Conservation (phyloP, 2,329 filamentous ascomycete species). For the Arachnopeziza araneosa region DNA sequence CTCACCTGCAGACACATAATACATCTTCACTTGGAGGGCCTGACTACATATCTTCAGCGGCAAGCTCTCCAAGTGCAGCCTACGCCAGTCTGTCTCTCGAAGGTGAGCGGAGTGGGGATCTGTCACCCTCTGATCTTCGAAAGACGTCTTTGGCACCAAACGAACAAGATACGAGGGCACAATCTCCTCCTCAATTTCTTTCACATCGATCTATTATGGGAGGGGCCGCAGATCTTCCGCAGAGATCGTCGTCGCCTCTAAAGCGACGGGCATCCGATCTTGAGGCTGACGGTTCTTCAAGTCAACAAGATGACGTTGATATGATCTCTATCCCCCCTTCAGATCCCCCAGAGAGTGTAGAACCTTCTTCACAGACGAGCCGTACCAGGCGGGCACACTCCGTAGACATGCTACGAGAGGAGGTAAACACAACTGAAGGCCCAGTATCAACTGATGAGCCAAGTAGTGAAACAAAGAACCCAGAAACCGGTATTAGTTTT, state of each 20-base stretch:
- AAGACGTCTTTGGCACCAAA: slow-evolving; percentile 32
- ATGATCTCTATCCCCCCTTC: slow-evolving; percentile 25
- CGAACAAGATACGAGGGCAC: slow-evolving; percentile 32
- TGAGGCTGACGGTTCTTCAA: slow-evolving; percentile 23
- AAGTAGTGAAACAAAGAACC: neutral
- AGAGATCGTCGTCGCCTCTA: slow-evolving; percentile 58
- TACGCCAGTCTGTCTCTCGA: slow-evolving; percentile 54
- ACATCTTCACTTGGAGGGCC: slow-evolving; percentile 37
- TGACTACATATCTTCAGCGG: slow-evolving; percentile 50
- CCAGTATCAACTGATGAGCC: neutral
- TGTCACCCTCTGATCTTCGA: slow-evolving; percentile 18
- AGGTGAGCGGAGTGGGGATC: slow-evolving; percentile 43
- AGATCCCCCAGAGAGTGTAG: slow-evolving; percentile 7
- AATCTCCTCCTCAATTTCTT: slow-evolving; percentile 45
- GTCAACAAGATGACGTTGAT: slow-evolving; percentile 29
- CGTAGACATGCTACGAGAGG: neutral
- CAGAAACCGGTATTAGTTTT: slow-evolving; percentile 5
- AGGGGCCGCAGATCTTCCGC: slow-evolving; percentile 50
- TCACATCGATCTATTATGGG: slow-evolving; percentile 52
- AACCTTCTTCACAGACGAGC: neutral
- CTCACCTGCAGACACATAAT: slow-evolving; percentile 39
- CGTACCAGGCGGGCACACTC: neutral
- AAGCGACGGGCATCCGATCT: slow-evolving; percentile 52
- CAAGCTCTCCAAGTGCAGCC: slow-evolving; percentile 52
- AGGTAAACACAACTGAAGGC: neutral